Evolutionary conservation across 139 green algal genomes (phyloP).

Genomic region (Tetraselmis striata): DNA sequence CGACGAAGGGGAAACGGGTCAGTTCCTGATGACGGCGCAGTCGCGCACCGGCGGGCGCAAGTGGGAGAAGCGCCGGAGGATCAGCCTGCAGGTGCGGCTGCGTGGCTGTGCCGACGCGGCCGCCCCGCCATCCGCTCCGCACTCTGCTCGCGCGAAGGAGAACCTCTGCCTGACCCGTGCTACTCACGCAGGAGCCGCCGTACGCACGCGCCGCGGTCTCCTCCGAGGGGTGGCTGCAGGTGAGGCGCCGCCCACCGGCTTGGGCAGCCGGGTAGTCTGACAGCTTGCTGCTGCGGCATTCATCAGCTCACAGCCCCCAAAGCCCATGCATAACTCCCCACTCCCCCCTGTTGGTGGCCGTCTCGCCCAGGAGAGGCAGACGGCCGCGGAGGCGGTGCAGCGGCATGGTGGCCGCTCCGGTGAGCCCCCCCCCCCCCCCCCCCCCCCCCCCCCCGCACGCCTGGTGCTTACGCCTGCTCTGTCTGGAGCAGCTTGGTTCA

Average conservation of each 20-base stretch:
- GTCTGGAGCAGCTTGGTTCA: background rate
- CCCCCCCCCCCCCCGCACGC: no score
- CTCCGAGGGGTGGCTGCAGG: background rate
- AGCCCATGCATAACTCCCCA: no score
- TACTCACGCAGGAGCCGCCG: background rate
- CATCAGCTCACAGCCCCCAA: no score
- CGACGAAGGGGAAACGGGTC: background rate
- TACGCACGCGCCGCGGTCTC: background rate
- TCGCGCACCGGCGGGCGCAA: background rate
- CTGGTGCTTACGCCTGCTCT: background rate
- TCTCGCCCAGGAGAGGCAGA: no score
- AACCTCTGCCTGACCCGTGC: no score
- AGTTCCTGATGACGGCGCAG: background rate
- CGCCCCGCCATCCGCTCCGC: background rate
- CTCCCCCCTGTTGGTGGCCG: background rate
- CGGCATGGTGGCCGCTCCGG: no score
- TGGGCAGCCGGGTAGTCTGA: background rate
- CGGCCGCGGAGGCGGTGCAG: background rate
- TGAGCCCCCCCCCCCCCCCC: no score
- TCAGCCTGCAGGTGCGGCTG: background rate
- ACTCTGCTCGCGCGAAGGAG: no score
- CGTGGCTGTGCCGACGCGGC: background rate
- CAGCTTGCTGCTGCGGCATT: no score
- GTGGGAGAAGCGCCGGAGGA: background rate
- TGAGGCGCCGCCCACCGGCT: background rate